Percentiles rank a stretch among this genome's conserved stretches.
These are phyloP conservation scores for Taiwanofungus camphoratus DNA, from an alignment of 1,284 basidiomycete genomes.

Conservation along the genomic window DNA sequence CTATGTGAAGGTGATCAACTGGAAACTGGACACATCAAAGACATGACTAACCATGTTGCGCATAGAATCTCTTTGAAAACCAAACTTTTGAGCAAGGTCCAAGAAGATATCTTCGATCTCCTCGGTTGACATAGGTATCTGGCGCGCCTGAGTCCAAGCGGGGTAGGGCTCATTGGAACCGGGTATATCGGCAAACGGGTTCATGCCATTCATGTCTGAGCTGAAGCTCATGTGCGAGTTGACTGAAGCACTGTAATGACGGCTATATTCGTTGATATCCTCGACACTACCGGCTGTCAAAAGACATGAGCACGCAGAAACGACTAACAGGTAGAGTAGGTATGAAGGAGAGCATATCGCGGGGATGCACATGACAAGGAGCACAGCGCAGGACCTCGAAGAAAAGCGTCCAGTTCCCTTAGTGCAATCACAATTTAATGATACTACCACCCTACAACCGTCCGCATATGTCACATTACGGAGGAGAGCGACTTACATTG, in stretches of 20 bases:
- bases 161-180: conserved; percentile 77
- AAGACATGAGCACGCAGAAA: not conserved
- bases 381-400: not conserved
- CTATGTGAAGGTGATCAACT: conserved; percentile 30
- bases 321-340: not conserved
- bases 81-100: conserved; percentile 98
- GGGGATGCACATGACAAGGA: too few species aligned
- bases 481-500: conserved; percentile 23
- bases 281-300: conserved; percentile 21
- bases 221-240: conserved; percentile 32
- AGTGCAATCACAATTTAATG: not conserved
- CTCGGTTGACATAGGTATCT: conserved; percentile 95
- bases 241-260: conserved; percentile 30
- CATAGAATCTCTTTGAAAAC: conserved; percentile 94
- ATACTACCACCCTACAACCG: not conserved
- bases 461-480: conserved; percentile 1
- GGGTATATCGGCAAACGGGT: conserved; percentile 44
- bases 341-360: not conserved
- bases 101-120: conserved; percentile 99
- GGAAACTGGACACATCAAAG: not conserved
- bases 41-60: conserved; percentile 70
- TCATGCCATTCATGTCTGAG: conserved; percentile 48
- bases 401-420: not conserved
- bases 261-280: conserved; percentile 22
- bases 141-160: conserved; percentile 90